These are phyloP conservation scores for Ogataea nakhonphanomensis DNA, from an alignment of 805 yeast genomes.

Conservation along the genomic window DNA sequence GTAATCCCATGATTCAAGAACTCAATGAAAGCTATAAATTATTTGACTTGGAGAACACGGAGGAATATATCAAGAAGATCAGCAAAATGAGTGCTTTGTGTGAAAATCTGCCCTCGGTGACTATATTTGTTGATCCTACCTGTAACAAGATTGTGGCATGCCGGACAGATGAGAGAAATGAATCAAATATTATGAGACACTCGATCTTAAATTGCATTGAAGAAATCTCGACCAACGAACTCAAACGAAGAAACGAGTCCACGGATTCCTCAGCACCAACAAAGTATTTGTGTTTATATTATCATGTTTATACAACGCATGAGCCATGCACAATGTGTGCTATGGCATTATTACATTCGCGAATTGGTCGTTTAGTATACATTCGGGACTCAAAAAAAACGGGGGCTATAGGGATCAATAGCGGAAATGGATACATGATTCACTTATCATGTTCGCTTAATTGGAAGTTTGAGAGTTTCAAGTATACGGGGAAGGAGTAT, in stretches of 20 bases:
- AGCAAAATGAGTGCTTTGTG: slow-evolving; percentile 19
- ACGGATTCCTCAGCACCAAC: slow-evolving; percentile 10
- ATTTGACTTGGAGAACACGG: slow-evolving; percentile 45
- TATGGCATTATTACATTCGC: slow-evolving; percentile 93
- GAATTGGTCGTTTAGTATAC: slow-evolving; percentile 69
- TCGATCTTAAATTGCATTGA: slow-evolving; percentile 72
- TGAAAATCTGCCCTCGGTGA: slow-evolving; percentile 44
- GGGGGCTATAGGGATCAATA: slow-evolving; percentile 51
- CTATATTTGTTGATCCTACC: slow-evolving; percentile 61
- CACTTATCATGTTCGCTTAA: slow-evolving; percentile 75
- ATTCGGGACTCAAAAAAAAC: slow-evolving; percentile 44
- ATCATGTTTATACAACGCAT: slow-evolving; percentile 82
- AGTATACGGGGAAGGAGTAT: slow-evolving; percentile 15
- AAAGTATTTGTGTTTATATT: slow-evolving; percentile 68
- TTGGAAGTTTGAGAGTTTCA: slow-evolving; percentile 68
- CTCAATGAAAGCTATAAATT: slow-evolving; percentile 42
- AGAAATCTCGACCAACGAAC: slow-evolving; percentile 56
- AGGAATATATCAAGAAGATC: slow-evolving; percentile 29
- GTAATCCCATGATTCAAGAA: slow-evolving; percentile 76
- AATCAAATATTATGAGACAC: slow-evolving; percentile 58
- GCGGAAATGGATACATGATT: slow-evolving; percentile 69
- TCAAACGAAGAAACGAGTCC: slow-evolving; percentile 32
- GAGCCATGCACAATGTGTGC: slow-evolving; percentile 97
- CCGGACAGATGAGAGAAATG: slow-evolving; percentile 38
- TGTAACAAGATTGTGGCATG: slow-evolving; percentile 39